Percentiles rank a stretch among this genome's conserved stretches.
These are phyloP conservation scores for Aspergillus heteromorphus DNA, from an alignment of 495 filamentous ascomycete species.

Conservation along the genomic window DNA sequence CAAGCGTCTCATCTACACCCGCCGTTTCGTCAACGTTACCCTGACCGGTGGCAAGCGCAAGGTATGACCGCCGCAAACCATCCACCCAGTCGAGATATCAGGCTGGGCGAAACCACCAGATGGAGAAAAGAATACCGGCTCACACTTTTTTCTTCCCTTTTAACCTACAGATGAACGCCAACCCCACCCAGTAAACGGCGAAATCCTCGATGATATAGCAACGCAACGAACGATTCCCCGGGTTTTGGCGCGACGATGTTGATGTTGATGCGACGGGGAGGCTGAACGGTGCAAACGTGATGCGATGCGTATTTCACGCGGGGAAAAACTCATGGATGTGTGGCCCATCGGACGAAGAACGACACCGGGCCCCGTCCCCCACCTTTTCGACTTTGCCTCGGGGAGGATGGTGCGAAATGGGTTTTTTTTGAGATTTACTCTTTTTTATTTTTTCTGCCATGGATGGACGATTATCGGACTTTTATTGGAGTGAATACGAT, in stretches of 20 bases:
- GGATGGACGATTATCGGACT: neutral
- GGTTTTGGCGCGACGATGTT: neutral
- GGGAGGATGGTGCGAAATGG: neutral
- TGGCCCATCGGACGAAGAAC: neutral
- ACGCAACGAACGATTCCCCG: slow-evolving; percentile 1
- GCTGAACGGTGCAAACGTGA: neutral
- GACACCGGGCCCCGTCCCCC: neutral
- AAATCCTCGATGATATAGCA: neutral
- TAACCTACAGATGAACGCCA: slow-evolving; percentile 25
- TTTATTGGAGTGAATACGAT: neutral
- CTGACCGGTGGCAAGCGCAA: slow-evolving; percentile 99
- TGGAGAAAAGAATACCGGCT: neutral
- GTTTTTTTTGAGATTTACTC: neutral
- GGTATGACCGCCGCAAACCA: slow-evolving; percentile 50
- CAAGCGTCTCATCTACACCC: slow-evolving; percentile 96
- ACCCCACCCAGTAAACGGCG: slow-evolving; percentile 12
- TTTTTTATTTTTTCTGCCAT: neutral
- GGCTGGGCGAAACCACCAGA: too few relatives aligned
- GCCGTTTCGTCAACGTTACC: slow-evolving; percentile 99
- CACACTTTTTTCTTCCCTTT: neutral
- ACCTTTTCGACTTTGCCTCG: neutral
- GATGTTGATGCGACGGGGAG: neutral
- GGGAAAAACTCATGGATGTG: neutral
- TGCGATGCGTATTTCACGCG: neutral
- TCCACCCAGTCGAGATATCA: too few relatives aligned